Base-by-base conservation (phyloP, 2,329 filamentous ascomycete genomes). In the Penicillium sp. region DNA sequence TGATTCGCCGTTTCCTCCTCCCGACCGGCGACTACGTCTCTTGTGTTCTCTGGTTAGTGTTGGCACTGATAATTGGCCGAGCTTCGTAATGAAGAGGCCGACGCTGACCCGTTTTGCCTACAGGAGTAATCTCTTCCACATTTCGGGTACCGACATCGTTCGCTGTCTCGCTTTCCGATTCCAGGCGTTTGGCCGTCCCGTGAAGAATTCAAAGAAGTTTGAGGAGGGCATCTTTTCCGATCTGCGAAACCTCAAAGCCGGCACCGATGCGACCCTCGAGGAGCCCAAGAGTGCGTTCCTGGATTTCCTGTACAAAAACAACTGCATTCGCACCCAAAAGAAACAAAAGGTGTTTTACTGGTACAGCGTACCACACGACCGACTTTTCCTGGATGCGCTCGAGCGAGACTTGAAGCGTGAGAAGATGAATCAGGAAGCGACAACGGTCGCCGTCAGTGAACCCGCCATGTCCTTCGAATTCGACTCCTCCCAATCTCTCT, bases 301-400 rank as follows among this genome's bases (percentile, higher is more conserved):
- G 56, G 94, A 99, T 76, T 99, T 97, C 74, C 82, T 99, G 37
- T 99, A 99, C 85, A 99, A 99, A 84, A 99, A 99, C 84, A 99
- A 99, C 81, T 99, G 94, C 83, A 99, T 99, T 65, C 88, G 94
- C 64, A 99, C 94, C 30, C 94, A 99, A 76, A 99, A 99, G 86
- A 99, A 99, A 83, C 94, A 99, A 72, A 99, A 99, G 81, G 94
- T 99, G 61, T 99, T 99, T 70, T 99, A 97, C 79, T 99, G 94
- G 94, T 99, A 97, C 78, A 97, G 92, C 78, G 94, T 99, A 41
- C 94, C 94, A 1, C 94, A 99, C 73, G 94, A 99, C 76, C 86
- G 94, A 48, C 85, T 99, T 45, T 99, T 99, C 78, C 87, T 99
- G 63, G 94, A 99, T 78, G 94, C 94, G 32, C 81, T 99, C 65